A percentile compares a stretch with the other conserved stretches of the same genome.
These are phyloP conservation scores for Gilbertella persicaria DNA, from an alignment of 371 early-diverging fungal species.

Conservation along the genomic window DNA sequence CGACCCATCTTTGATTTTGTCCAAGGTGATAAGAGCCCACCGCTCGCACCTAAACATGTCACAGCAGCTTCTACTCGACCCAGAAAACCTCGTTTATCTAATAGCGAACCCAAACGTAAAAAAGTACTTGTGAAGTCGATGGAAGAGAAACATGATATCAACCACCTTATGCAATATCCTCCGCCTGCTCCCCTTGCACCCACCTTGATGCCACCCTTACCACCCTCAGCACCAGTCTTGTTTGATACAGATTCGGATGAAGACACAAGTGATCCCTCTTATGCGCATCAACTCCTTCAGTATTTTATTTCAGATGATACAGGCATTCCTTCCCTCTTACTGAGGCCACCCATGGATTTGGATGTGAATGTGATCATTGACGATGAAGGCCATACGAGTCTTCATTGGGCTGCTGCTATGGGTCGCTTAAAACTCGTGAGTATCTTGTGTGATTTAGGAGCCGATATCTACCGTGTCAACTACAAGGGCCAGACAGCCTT, in stretches of 20 bases:
- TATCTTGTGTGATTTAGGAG: conserved; percentile 72
- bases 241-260: conserved; percentile 2
- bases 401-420: conserved; percentile 95
- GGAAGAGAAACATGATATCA: conserved; percentile 47
- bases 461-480: conserved; percentile 71
- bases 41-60: conserved; percentile 42
- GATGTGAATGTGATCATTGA: conserved; percentile 85
- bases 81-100: conserved; percentile 8
- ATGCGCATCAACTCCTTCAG: conserved; percentile 49
- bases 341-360: conserved; percentile 56
- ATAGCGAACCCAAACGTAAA: conserved; percentile 18
- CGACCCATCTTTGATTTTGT: conserved; percentile 40
- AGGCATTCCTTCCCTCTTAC: conserved; percentile 56
- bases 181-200: neutral
- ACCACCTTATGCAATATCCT: neutral
- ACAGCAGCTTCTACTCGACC: conserved; percentile 13
- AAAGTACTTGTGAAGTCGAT: neutral
- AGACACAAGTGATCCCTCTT: conserved; percentile 17
- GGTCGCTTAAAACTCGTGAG: conserved; percentile 72
- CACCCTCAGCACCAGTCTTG: too few relatives aligned
- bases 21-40: conserved; percentile 32
- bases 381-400: conserved; percentile 87
- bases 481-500: conserved; percentile 85
- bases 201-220: neutral
- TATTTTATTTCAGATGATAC: conserved; percentile 68